Base-by-base conservation (phyloP, 352 stramenopile species). In the Phytophthora citricola region DNA sequence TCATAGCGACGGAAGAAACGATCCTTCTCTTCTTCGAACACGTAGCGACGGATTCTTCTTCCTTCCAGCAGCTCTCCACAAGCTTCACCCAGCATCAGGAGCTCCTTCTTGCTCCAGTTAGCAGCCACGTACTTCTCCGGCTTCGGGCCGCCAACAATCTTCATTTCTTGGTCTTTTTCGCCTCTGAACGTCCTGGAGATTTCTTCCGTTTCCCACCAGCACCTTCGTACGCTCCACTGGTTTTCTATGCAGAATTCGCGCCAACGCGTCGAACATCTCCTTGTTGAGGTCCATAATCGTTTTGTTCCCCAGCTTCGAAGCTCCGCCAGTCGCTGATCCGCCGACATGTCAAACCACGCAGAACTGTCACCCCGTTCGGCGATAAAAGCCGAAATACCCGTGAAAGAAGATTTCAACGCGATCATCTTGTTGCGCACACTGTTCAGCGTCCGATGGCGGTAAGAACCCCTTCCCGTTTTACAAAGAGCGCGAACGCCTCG, bases 351-450 rank as follows among this genome's bases (percentile, higher is more conserved):
- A 24, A 81, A 78, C 73, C 73, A 81, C 7, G 52, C 57, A 1
- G 38, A 32, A 36, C 54, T 64, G 40, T 76, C 61, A 5, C 62
- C 62, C 38, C 22, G 39, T 27, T 75, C 62, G 1, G 22, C 43
- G n/a, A 79, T 72, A 45, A 63, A 81, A 8, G 57, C 46, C 4
- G 68, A 63, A 29, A 81, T 73, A 26, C 47, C 34, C 22, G 54
- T 40, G 26, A 68, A 81, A 7, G 69, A 69, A 38, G 62, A 67
- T 52, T 78, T 78, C 32, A 81, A 44, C 41, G 73, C 67, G 29
- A 78, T 81, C 73, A 81, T 78, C 54, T 78, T 78, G 58, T 77
- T 77, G 32, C 70, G 70, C 27, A 81, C 70, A 10, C 69, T 77
- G 12, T 65, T 59, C 15, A 75, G 59, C 10, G 48, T 76, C 20